These are phyloP conservation scores for Stereum hirsutum DNA, from an alignment of 1,284 basidiomycete species.

Conservation along the genomic window DNA sequence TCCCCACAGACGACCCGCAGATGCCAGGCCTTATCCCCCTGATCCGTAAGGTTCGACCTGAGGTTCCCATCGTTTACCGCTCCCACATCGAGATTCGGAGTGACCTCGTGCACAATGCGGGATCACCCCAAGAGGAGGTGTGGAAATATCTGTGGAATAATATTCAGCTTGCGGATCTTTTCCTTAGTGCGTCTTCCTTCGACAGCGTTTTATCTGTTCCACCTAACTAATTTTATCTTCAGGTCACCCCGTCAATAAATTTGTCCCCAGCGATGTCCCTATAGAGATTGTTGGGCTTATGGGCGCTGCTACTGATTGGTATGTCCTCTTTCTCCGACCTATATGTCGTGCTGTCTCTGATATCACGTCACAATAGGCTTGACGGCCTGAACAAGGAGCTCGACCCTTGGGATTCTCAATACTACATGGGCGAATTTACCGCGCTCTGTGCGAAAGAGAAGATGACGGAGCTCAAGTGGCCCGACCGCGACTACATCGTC, in stretches of 20 bases:
- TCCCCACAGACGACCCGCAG: conserved; percentile 61
- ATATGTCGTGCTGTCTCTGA: conserved; percentile 4
- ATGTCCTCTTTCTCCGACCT: conserved; percentile 15
- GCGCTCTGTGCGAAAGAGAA: conserved; percentile 64
- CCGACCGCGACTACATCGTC: conserved; percentile 69
- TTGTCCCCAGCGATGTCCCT: conserved; percentile 80
- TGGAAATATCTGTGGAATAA: conserved; percentile 90
- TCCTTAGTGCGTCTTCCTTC: conserved; percentile 47
- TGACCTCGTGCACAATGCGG: conserved; percentile 62
- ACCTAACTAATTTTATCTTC: conserved; percentile 1
- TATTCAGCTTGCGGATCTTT: conserved; percentile 76
- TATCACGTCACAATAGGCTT: conserved; percentile 40
- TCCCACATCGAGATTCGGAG: conserved; percentile 88
- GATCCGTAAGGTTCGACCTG: conserved; percentile 72
- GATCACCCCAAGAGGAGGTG: conserved; percentile 78
- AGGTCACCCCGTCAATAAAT: conserved; percentile 80
- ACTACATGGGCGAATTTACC: conserved; percentile 79
- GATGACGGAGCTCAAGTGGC: conserved; percentile 74
- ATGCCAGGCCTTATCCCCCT: conserved; percentile 84
- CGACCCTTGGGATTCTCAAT: conserved; percentile 65
- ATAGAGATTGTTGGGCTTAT: conserved; percentile 58
- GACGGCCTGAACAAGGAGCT: conserved; percentile 86
- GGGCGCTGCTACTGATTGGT: conserved; percentile 78
- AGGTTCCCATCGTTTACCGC: conserved; percentile 79
- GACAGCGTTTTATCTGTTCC: not conserved